These are phyloP conservation scores for Astrothelium macrocarpum DNA, from an alignment of 495 filamentous ascomycete species.

Conservation along the genomic window DNA sequence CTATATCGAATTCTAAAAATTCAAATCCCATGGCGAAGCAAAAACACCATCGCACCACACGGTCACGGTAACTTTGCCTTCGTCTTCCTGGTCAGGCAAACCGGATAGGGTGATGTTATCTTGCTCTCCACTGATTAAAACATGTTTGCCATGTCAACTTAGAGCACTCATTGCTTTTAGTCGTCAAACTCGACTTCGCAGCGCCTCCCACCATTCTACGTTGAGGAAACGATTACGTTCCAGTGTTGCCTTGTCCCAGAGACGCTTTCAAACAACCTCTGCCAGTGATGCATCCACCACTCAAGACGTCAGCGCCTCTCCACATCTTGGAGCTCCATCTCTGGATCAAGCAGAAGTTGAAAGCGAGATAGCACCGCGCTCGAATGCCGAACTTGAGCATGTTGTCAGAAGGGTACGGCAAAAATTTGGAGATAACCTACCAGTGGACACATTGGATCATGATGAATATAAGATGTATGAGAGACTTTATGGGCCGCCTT, in stretches of 20 bases:
- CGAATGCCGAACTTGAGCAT: conserved; percentile 7
- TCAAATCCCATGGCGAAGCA: background rate
- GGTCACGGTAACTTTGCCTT: background rate
- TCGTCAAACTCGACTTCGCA: background rate
- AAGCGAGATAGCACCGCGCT: background rate
- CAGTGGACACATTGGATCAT: conserved; percentile 57
- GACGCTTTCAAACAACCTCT: background rate
- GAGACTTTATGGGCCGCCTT: conserved; percentile 65
- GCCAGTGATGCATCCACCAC: background rate
- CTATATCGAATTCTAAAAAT: background rate
- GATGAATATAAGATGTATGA: conserved; percentile 69
- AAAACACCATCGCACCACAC: background rate
- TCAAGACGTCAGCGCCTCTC: background rate
- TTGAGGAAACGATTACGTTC: background rate
- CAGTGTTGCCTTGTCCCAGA: background rate
- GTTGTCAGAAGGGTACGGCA: conserved; percentile 61
- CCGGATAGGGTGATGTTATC: background rate
- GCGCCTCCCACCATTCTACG: background rate
- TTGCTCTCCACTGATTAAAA: background rate
- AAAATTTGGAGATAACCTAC: conserved; percentile 67
- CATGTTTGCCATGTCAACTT: background rate
- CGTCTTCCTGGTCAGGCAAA: background rate
- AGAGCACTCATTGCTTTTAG: conserved; percentile 1
- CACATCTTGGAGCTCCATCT: background rate
- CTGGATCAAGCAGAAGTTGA: background rate